A percentile compares a stretch with the other conserved stretches of the same genome.
phyloP scores from a whole-genome alignment of 176 grass and related monocot genomes.

The Carex kokanica region DNA sequence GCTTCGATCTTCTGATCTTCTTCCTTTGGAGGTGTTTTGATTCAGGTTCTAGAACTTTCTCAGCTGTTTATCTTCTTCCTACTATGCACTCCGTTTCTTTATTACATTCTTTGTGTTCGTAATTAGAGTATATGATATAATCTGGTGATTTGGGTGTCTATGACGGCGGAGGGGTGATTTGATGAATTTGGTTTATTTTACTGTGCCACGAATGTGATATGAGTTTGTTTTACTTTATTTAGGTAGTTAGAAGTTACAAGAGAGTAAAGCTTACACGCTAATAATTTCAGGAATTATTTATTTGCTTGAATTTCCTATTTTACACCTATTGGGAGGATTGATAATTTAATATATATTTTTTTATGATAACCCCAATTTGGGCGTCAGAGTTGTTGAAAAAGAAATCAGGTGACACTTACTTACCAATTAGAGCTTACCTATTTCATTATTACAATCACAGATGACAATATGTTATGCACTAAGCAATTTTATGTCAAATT shows the following conservation, averaged over 20 bases:
- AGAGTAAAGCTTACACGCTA: not conserved
- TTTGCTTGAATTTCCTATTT: not conserved
- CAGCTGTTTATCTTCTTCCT: not conserved
- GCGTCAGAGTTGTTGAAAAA: not conserved
- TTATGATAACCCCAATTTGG: not conserved
- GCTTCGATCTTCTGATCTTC: not conserved
- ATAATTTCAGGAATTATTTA: not conserved
- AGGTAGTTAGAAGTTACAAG: not conserved
- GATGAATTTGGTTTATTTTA: not conserved
- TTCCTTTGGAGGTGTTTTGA: not conserved
- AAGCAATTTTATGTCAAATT: not conserved
- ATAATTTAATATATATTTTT: not conserved
- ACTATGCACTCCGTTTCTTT: not conserved
- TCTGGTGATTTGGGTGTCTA: not conserved
- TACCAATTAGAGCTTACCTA: not conserved
- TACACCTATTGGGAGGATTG: not conserved
- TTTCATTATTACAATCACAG: not conserved
- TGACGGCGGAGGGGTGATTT: not conserved
- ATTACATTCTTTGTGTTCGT: not conserved
- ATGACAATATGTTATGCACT: not conserved
- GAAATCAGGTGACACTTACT: not conserved
- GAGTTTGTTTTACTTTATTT: not conserved
- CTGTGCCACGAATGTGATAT: not conserved
- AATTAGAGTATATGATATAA: not conserved
- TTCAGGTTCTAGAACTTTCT: not conserved